Evolutionary conservation across 371 early-diverging fungal genomes (phyloP).

Genomic region (Mucor plumbeus): DNA sequence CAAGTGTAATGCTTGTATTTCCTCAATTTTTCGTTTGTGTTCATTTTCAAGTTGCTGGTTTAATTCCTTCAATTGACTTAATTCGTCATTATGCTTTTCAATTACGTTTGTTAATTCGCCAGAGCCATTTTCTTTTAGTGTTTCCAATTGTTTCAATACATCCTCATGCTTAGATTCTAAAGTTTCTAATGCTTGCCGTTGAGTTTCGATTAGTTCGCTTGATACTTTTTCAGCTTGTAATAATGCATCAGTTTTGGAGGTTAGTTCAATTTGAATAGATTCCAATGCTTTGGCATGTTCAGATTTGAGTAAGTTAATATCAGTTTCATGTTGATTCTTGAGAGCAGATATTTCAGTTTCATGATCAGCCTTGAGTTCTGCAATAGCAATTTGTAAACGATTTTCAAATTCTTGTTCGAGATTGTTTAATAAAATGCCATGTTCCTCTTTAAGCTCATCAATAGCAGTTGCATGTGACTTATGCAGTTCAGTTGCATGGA

Average conservation of each 20-base stretch:
- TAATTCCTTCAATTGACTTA: constrained; percentile 10
- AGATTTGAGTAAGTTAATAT: constrained; percentile 8
- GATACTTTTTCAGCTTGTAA: constrained; percentile 4
- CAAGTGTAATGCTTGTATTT: background rate
- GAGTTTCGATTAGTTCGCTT: constrained; percentile 7
- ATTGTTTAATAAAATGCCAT: constrained; percentile 10
- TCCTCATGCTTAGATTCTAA: constrained; percentile 19
- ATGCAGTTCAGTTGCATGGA: constrained; percentile 5
- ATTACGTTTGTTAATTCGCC: constrained; percentile 21
- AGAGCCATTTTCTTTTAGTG: constrained; percentile 13
- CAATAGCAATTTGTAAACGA: constrained; percentile 7
- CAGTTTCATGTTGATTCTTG: constrained; percentile 4
- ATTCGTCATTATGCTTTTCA: constrained; percentile 21
- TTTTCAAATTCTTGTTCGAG: constrained; percentile 1
- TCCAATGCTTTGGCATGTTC: background rate
- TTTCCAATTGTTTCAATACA: constrained; percentile 20
- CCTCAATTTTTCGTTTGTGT: background rate
- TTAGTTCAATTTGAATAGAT: background rate
- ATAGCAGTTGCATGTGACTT: constrained; percentile 12
- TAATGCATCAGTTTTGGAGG: background rate
- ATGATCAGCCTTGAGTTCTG: constrained; percentile 10
- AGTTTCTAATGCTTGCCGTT: constrained; percentile 6
- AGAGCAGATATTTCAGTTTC: constrained; percentile 4
- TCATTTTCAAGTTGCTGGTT: constrained; percentile 6
- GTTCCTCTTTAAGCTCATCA: constrained; percentile 23